Evolutionary conservation across 768 basidiomycete species (phyloP), one percentile per base, ranked within the genome.

Genomic region (Naganishia onofrii): DNA sequence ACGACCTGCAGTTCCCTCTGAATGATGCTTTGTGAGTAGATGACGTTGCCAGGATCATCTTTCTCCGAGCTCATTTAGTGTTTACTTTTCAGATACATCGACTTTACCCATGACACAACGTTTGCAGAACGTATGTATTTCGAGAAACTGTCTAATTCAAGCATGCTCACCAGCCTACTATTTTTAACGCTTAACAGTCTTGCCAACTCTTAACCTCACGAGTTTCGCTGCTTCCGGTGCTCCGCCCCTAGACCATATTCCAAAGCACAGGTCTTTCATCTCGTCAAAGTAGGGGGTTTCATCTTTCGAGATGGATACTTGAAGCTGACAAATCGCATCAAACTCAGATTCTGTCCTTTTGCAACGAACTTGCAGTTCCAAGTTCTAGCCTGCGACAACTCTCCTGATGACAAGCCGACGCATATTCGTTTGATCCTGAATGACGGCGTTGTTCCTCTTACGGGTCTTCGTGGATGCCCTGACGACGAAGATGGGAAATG

Each of bases 341-440:
- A 15, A 19, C 15, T 17, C 70, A 80, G 78, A 54, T 83, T 93
- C 46, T 88, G 90, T 23, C 92, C 93, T 0, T 96, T 96, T 80
- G 89, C 88, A 0, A 90, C 92, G 31, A 94, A 94, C 75, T 79
- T 94, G 67, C 68, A 73, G 31, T 81, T 82, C 38, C 78, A 92
- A 70, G 88, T 91, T 10, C 83, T 91, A 0, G 84, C 85, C 68
- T 91, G 89, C 73, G 78, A 82, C 29, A 52, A 66, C 29, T 48
- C 70, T 4, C 0, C 48, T 0, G 56, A 79, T 29, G 60, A 71
- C 51, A 55, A 69, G 34, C 82, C 84, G 26, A 77, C 80, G 17
- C 87, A 92, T 72, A 90, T 94, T 71, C 87, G 92, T 3, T 83
- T 93, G 74, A 87, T 94, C 72, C 85, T 94, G 78, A 94, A 95